Conservation (phyloP, 805 yeast species). For the Nakazawaea wyomingensis region DNA sequence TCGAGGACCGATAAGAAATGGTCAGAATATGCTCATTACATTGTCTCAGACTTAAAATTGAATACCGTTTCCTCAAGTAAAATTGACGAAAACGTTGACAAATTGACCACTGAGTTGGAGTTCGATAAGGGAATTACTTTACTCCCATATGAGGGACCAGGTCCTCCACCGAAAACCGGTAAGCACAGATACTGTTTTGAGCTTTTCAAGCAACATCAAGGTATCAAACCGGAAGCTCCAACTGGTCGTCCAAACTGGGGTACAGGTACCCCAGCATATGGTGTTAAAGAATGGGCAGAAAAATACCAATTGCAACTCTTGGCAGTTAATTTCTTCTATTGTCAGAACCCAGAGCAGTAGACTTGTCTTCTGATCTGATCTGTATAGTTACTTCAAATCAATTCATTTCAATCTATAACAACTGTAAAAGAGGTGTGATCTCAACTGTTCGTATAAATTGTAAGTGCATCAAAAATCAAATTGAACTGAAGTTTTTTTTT, state of each 20-base stretch:
- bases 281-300: slow-evolving; percentile 69
- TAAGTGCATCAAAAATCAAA: not conserved
- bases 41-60: slow-evolving; percentile 50
- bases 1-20: slow-evolving; percentile 75
- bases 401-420: too few species aligned
- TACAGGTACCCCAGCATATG: slow-evolving; percentile 72
- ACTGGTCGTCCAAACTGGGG: slow-evolving; percentile 77
- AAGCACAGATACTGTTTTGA: slow-evolving; percentile 82
- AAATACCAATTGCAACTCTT: slow-evolving; percentile 59
- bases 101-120: slow-evolving; percentile 30
- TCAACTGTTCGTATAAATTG: not conserved
- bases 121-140: slow-evolving; percentile 34
- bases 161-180: slow-evolving; percentile 84
- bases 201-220: slow-evolving; percentile 57
- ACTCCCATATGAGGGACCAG: slow-evolving; percentile 72
- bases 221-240: slow-evolving; percentile 33
- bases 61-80: slow-evolving; percentile 31
- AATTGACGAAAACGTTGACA: slow-evolving; percentile 25
- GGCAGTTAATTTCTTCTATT: slow-evolving; percentile 78
- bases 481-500: not conserved
- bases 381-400: not conserved
- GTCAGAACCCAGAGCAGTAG: slow-evolving; percentile 46
- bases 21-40: slow-evolving; percentile 83
- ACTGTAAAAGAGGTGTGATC: not conserved
- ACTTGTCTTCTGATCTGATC: too few species aligned